These are phyloP conservation scores for Xerocomus minutiporus DNA, from an alignment of 1,284 basidiomycete species.

Conservation along the genomic window DNA sequence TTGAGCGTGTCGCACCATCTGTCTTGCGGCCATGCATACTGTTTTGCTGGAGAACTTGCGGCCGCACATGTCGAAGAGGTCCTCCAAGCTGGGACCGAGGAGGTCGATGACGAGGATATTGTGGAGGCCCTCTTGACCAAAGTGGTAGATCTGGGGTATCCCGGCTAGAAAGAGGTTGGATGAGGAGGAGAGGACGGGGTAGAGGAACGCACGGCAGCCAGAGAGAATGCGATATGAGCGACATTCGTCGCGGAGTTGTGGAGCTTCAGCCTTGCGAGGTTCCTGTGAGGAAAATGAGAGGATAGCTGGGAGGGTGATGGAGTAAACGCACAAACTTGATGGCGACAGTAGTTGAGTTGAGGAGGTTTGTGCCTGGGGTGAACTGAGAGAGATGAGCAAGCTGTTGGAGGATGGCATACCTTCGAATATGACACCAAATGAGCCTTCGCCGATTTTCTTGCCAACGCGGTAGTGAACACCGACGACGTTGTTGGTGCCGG, in stretches of 20 bases:
- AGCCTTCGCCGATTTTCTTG: constrained; percentile 85
- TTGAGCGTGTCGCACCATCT: constrained; percentile 68
- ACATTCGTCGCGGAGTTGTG: constrained; percentile 95
- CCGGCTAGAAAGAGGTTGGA: constrained; percentile 55
- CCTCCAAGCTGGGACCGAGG: constrained; percentile 94
- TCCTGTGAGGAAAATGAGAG: constrained; percentile 52
- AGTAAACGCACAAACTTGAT: constrained; percentile 87
- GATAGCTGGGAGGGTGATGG: constrained; percentile 2
- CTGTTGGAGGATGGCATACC: constrained; percentile 38
- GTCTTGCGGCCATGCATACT: constrained; percentile 96
- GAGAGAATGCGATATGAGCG: constrained; percentile 94
- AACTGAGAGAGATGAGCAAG: neutral
- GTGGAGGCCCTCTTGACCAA: constrained; percentile 97
- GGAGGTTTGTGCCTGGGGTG: constrained; percentile 74
- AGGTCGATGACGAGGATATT: constrained; percentile 97
- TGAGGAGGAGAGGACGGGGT: constrained; percentile 8
- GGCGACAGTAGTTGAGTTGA: constrained; percentile 84
- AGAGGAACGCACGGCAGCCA: constrained; percentile 76
- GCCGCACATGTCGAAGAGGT: constrained; percentile 96
- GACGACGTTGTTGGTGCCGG: constrained; percentile 62
- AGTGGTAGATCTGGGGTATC: constrained; percentile 97
- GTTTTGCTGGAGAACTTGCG: constrained; percentile 96
- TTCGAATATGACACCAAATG: constrained; percentile 80
- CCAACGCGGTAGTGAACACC: constrained; percentile 75
- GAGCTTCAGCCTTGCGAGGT: constrained; percentile 96